phyloP scores from a whole-genome alignment of 208 protist species.

The Leptomonas pyrrhocoris region DNA sequence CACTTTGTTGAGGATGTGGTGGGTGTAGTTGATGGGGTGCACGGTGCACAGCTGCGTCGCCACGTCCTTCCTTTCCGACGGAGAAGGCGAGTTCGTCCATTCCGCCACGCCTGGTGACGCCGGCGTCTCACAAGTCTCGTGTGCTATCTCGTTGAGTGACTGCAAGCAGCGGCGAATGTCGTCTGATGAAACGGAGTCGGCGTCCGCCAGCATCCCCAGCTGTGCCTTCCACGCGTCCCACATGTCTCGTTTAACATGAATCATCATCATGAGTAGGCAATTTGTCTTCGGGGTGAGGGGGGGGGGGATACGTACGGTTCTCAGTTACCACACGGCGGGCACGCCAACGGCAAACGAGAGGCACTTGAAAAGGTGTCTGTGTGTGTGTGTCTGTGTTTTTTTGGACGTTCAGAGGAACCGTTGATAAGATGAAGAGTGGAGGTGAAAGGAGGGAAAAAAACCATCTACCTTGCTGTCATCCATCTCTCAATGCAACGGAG shows the following conservation, averaged over 20 bases:
- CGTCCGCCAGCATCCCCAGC: neutral
- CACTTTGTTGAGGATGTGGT: slow-evolving; percentile 41
- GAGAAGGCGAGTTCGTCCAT: neutral
- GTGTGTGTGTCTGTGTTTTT: too few species aligned
- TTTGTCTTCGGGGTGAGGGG: too few species aligned
- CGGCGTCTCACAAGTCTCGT: neutral
- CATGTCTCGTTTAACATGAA: neutral
- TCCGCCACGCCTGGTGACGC: neutral
- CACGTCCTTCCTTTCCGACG: slow-evolving; percentile 1
- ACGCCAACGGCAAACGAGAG: too few species aligned
- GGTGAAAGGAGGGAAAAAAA: too few species aligned
- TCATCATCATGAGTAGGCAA: slow-evolving; percentile 13
- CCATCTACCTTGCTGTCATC: too few species aligned
- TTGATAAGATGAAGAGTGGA: too few species aligned
- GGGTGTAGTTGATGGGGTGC: slow-evolving; percentile 34
- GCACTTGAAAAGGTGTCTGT: too few species aligned
- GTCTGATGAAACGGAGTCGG: neutral
- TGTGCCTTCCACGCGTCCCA: slow-evolving; percentile 12
- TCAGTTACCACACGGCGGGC: too few species aligned
- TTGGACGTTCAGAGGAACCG: too few species aligned
- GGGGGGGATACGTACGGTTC: too few species aligned
- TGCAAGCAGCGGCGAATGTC: neutral
- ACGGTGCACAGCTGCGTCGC: slow-evolving; percentile 53
- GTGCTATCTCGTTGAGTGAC: neutral
- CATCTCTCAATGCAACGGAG: too few species aligned